These are phyloP conservation scores for Diaporthe humulicola DNA, from an alignment of 2,329 filamentous ascomycete genomes.

Conservation along the genomic window DNA sequence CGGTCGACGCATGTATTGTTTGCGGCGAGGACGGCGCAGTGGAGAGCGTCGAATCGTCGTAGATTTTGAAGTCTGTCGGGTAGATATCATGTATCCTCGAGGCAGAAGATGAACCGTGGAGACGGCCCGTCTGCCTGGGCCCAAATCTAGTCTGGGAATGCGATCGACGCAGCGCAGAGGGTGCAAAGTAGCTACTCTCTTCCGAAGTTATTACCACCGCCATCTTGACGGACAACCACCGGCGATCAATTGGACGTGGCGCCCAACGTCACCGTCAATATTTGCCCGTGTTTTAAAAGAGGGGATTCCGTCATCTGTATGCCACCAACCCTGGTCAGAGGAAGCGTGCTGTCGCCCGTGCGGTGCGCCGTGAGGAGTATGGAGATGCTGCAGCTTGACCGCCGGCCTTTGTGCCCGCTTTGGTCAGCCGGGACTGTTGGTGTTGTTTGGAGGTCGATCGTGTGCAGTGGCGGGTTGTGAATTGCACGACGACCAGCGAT, in stretches of 20 bases:
- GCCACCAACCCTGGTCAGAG: conserved; percentile 34
- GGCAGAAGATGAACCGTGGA: conserved; percentile 60
- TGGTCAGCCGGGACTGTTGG: neutral
- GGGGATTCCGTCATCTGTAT: conserved; percentile 44
- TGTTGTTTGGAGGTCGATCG: neutral
- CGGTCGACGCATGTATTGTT: conserved; percentile 65
- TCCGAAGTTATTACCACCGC: conserved; percentile 70
- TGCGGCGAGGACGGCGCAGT: conserved; percentile 70
- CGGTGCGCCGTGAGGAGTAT: neutral
- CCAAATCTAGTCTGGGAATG: conserved; percentile 72
- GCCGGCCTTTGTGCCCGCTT: neutral
- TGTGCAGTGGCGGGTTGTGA: conserved; percentile 1
- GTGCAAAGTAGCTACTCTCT: conserved; percentile 68
- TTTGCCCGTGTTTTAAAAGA: conserved; percentile 29
- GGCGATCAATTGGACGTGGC: conserved; percentile 42
- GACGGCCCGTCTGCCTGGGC: conserved; percentile 54
- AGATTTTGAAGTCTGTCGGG: conserved; percentile 55
- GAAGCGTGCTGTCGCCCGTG: conserved; percentile 16
- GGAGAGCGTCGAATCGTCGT: conserved; percentile 62
- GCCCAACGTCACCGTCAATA: conserved; percentile 48
- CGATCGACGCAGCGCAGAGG: conserved; percentile 68
- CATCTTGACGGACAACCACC: conserved; percentile 54
- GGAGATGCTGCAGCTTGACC: neutral
- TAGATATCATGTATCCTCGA: conserved; percentile 63
- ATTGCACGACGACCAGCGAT: conserved; percentile 3